Base-by-base conservation (phyloP, 495 filamentous ascomycete species). In the Pseudevernia furfuracea region DNA sequence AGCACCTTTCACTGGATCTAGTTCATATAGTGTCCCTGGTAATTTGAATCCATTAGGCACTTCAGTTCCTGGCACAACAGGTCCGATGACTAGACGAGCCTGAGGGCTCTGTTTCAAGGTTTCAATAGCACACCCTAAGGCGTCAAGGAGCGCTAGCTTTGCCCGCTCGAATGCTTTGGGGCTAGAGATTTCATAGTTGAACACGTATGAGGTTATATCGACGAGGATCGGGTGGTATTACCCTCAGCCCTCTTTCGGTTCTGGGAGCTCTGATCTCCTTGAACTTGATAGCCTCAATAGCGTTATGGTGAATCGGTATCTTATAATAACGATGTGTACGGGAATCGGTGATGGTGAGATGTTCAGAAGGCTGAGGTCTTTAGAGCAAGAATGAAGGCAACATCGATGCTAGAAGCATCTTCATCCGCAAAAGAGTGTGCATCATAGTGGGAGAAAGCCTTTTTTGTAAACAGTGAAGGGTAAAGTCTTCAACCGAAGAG, bases 71-170 rank as follows among this genome's bases (percentile, higher is more conserved):
- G 65, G 61, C 3, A 74, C 57, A 11, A 69, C 25, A 2, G 74
- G 74, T 5, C 68, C 69, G 38, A 79, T 48, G 3, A 78, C 58
- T 17, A 23, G 43, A 41, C 62, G 60, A 14, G 58, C 66, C 44
- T 76, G 72, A 1, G 14, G 11, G 52, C 68, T 74, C 9, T 66
- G 66, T 23, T 68, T 62, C 12, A 72, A 62, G 21, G 67, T 73
- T 49, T 78, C 74, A 28, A 76, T 74, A n/a, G 77, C 74, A 32
- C 72, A 74, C 28, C 74, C 77, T 38, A 79, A 25, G 25, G 76
- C 68, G 49, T 79, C 77, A 10, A 79, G 68, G 17, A 79, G 68
- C 6, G 75, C 71, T 17, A 68, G 66, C 1, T 71, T 67, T 23
- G 76, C 75, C 10, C 64, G 59, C 46, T 32, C 37, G 66, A 66